Conservation (phyloP, 1,284 basidiomycete genomes). For the Flammula alnicola region DNA sequence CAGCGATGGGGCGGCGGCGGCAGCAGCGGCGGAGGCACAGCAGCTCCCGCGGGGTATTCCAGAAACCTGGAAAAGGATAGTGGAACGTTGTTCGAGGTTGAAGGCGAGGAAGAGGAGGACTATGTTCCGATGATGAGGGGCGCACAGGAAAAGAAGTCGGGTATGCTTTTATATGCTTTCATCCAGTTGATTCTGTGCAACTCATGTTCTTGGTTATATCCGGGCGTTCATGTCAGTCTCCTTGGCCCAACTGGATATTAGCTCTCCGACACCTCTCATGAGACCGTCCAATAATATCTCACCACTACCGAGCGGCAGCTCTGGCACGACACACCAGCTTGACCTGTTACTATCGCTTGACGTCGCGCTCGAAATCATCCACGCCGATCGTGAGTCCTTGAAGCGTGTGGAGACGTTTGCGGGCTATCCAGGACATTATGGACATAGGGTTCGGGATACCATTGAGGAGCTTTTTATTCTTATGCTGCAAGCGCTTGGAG, state of each 20-base stretch:
- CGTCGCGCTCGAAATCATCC: conserved; percentile 89
- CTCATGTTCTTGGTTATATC: background rate
- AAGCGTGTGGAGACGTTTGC: conserved; percentile 93
- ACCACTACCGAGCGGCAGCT: conserved; percentile 8
- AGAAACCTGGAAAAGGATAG: conserved; percentile 48
- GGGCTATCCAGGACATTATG: conserved; percentile 84
- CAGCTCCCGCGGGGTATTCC: conserved; percentile 39
- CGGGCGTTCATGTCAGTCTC: conserved; percentile 7
- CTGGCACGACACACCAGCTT: conserved; percentile 52
- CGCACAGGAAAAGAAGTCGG: conserved; percentile 27
- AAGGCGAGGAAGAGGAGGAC: conserved; percentile 50
- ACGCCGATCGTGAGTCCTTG: conserved; percentile 87
- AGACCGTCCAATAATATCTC: conserved; percentile 5
- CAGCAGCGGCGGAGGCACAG: conserved; percentile 21
- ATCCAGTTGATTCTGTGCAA: background rate
- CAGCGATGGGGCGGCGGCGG: conserved; percentile 68
- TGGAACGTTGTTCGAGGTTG: conserved; percentile 66
- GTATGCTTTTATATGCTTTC: background rate
- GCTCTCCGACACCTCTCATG: conserved; percentile 23
- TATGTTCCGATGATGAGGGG: conserved; percentile 20
- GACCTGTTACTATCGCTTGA: conserved; percentile 93
- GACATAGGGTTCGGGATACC: conserved; percentile 82
- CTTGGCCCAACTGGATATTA: conserved; percentile 19
- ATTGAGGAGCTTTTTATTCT: conserved; percentile 93
- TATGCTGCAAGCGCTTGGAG: conserved; percentile 78